Evolutionary conservation across 441 rosid genomes (phyloP).

Genomic region (Populus trichocarpa): DNA sequence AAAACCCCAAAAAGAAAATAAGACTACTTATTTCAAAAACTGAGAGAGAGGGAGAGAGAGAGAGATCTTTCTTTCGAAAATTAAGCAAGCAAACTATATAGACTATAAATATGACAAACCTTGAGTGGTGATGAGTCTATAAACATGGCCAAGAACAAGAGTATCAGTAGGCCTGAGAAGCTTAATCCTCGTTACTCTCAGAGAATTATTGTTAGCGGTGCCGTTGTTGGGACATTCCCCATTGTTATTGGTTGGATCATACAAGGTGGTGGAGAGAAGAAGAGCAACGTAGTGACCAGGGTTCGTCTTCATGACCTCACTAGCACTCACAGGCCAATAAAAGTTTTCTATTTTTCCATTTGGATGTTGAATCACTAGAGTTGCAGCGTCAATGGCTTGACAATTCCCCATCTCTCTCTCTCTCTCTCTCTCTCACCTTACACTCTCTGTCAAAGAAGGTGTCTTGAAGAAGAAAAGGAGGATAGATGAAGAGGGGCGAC

Average conservation of each 20-base stretch:
- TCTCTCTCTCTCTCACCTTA: neutral
- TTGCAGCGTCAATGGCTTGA: slow-evolving; percentile 80
- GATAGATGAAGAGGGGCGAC: slow-evolving; percentile 15
- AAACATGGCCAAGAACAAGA: slow-evolving; percentile 74
- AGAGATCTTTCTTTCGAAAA: neutral
- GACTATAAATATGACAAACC: slow-evolving; percentile 32
- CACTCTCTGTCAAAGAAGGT: neutral
- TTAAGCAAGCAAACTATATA: neutral
- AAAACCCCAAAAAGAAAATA: slow-evolving; percentile 9
- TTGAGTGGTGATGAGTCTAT: slow-evolving; percentile 75
- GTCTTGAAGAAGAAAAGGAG: slow-evolving; percentile 8
- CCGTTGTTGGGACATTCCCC: slow-evolving; percentile 16
- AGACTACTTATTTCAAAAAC: slow-evolving; percentile 5
- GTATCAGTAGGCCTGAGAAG: slow-evolving; percentile 84
- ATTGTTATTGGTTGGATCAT: slow-evolving; percentile 24
- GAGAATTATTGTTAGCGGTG: slow-evolving; percentile 22
- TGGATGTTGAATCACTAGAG: slow-evolving; percentile 71
- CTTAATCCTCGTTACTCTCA: slow-evolving; percentile 79
- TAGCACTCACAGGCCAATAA: slow-evolving; percentile 56
- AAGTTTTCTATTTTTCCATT: slow-evolving; percentile 61
- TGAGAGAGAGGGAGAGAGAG: neutral
- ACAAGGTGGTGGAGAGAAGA: slow-evolving; percentile 74
- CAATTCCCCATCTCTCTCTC: slow-evolving; percentile 70
- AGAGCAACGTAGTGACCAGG: slow-evolving; percentile 93
- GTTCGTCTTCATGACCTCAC: slow-evolving; percentile 69